Evolutionary conservation across 441 rosid genomes (phyloP).

Genomic region (Francoa sonchifolia): DNA sequence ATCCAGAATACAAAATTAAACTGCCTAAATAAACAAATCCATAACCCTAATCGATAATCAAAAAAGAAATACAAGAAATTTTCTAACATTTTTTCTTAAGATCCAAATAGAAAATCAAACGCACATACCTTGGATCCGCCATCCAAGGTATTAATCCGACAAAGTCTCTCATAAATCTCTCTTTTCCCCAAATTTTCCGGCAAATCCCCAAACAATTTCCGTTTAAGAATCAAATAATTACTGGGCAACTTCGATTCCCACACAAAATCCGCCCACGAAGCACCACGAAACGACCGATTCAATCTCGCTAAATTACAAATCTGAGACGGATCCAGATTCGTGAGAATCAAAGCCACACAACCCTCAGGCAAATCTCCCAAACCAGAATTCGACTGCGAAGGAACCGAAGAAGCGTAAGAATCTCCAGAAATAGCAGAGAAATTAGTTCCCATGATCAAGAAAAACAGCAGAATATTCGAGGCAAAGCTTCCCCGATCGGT

Average conservation of each 20-base stretch:
- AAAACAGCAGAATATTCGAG: too few species aligned
- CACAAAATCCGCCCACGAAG: conserved; percentile 57
- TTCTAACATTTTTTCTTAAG: conserved; percentile 1
- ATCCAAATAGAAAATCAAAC: conserved; percentile 9
- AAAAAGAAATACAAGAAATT: neutral
- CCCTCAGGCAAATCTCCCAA: conserved; percentile 77
- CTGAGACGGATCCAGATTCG: conserved; percentile 58
- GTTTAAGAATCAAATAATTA: conserved; percentile 29
- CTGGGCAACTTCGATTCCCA: conserved; percentile 64
- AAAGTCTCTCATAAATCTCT: conserved; percentile 53
- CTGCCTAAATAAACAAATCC: neutral
- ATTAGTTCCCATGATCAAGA: too few species aligned
- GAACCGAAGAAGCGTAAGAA: neutral
- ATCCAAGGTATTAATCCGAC: conserved; percentile 42
- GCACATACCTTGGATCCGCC: conserved; percentile 50
- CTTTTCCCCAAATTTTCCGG: conserved; percentile 44
- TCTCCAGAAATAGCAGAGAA: conserved; percentile 6
- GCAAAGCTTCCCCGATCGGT: too few species aligned
- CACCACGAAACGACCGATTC: conserved; percentile 51
- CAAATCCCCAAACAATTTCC: conserved; percentile 30
- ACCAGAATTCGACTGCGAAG: conserved; percentile 16
- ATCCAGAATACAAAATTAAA: neutral
- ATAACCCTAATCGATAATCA: neutral
- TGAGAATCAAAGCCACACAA: conserved; percentile 61
- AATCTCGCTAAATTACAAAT: conserved; percentile 42